Percentiles rank a stretch among this genome's conserved stretches.
phyloP scores from a whole-genome alignment of 192 early-diverging fungal genomes.

The Jimgerdemannia lactiflua region DNA sequence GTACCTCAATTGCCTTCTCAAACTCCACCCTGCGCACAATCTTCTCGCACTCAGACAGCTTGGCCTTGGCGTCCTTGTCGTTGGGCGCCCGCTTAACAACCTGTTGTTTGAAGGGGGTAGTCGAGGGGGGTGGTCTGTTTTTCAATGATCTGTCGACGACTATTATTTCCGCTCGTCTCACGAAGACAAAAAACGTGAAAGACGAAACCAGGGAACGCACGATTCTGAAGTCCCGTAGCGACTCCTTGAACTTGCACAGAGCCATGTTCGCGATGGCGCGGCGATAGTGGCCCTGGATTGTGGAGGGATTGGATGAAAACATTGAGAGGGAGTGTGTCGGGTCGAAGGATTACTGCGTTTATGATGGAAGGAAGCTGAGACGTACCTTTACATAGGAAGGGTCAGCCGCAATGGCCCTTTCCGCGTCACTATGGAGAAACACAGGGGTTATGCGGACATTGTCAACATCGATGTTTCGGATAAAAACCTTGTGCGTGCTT shows the following conservation, averaged over 20 bases:
- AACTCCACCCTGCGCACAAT: slow-evolving; percentile 84
- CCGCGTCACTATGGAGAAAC: slow-evolving; percentile 61
- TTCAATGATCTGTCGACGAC: too few species aligned
- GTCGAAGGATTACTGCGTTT: background rate
- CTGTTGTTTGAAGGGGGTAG: slow-evolving; percentile 21
- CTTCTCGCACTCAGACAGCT: slow-evolving; percentile 89
- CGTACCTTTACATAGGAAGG: slow-evolving; percentile 71
- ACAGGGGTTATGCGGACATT: too few species aligned
- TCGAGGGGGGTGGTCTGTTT: background rate
- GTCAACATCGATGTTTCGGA: too few species aligned
- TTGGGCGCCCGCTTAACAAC: slow-evolving; percentile 71
- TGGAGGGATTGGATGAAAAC: background rate
- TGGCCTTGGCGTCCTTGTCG: slow-evolving; percentile 75
- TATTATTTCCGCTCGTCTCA: too few species aligned
- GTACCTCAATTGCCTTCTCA: slow-evolving; percentile 88
- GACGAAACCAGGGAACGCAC: slow-evolving; percentile 22
- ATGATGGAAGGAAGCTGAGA: background rate
- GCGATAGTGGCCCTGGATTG: slow-evolving; percentile 79
- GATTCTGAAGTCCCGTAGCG: slow-evolving; percentile 68
- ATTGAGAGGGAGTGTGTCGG: background rate
- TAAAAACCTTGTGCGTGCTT: slow-evolving; percentile 2
- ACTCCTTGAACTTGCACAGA: slow-evolving; percentile 83
- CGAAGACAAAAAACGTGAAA: background rate
- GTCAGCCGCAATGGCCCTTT: slow-evolving; percentile 80
- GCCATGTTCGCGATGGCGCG: slow-evolving; percentile 88